Evolutionary conservation across 306 rosid genomes (phyloP).

Genomic region (Castanea crenata): DNA sequence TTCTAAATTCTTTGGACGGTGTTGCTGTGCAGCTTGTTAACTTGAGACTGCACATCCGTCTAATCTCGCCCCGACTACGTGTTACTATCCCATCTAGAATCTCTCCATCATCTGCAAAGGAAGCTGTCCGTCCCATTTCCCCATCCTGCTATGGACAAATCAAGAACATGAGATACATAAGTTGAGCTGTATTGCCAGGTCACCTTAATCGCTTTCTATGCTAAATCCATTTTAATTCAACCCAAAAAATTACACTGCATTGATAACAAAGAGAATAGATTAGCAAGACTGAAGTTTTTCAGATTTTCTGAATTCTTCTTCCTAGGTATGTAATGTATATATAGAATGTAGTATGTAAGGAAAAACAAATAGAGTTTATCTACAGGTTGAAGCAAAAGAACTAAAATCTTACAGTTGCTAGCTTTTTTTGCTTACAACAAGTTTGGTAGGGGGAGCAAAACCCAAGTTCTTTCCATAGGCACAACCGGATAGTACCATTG

Average conservation of each 20-base stretch:
- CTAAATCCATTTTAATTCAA: background rate
- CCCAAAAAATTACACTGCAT: background rate
- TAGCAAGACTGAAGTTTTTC: background rate
- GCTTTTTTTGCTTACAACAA: background rate
- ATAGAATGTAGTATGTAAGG: background rate
- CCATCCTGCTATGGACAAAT: conserved; percentile 39
- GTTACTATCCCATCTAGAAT: conserved; percentile 56
- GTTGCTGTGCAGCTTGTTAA: conserved; percentile 35
- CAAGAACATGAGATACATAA: conserved; percentile 2
- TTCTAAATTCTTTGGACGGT: conserved; percentile 31
- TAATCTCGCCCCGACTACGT: conserved; percentile 67
- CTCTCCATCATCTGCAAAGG: conserved; percentile 60
- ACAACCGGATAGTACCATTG: too few species aligned
- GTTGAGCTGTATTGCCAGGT: background rate
- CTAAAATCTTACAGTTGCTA: conserved; percentile 33
- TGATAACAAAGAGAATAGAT: background rate
- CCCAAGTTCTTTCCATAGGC: too few species aligned
- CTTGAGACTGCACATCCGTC: conserved; percentile 51
- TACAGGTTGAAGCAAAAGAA: background rate
- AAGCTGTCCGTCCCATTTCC: conserved; percentile 46
- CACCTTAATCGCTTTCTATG: background rate
- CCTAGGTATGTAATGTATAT: background rate
- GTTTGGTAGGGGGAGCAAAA: too few species aligned
- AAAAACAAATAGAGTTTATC: background rate
- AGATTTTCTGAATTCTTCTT: background rate